Evolutionary conservation across 106 monocot species (phyloP).

Genomic region (Dioscorea zingiberensis): DNA sequence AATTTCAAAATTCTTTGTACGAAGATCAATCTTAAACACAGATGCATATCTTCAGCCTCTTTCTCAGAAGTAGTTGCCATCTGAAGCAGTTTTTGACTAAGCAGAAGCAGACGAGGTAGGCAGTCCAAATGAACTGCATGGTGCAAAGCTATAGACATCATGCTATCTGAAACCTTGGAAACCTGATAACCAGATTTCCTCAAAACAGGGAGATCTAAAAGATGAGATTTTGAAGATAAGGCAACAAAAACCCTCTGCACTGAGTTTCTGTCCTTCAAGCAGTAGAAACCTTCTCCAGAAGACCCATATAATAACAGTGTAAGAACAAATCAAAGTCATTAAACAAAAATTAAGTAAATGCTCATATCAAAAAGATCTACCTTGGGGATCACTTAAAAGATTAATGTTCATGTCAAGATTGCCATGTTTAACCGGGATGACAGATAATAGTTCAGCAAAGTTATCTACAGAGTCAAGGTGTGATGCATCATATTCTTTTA

Average conservation of each 20-base stretch:
- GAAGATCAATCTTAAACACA: conserved; percentile 50
- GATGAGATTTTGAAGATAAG: conserved; percentile 43
- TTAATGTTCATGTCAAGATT: conserved; percentile 14
- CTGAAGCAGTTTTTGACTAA: conserved; percentile 31
- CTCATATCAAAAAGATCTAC: conserved; percentile 16
- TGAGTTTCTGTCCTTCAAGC: conserved; percentile 34
- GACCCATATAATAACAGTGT: conserved; percentile 4
- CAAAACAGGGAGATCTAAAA: conserved; percentile 4
- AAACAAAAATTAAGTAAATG: background rate
- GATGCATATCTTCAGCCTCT: conserved; percentile 28
- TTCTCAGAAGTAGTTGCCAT: conserved; percentile 26
- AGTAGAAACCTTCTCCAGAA: conserved; percentile 27
- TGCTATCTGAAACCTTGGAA: conserved; percentile 21
- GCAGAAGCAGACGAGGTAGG: conserved; percentile 54
- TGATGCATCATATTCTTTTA: conserved; percentile 16
- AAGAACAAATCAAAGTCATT: conserved; percentile 5
- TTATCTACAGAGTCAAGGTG: conserved; percentile 18
- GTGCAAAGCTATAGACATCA: conserved; percentile 38
- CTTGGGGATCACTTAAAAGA: conserved; percentile 31
- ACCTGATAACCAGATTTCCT: no score
- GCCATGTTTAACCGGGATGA: conserved; percentile 19
- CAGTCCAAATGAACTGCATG: conserved; percentile 66
- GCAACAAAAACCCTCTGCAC: conserved; percentile 35
- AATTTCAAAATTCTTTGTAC: conserved; percentile 62
- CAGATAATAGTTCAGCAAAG: conserved; percentile 34